Base-by-base conservation (phyloP, 768 basidiomycete species). In the Panaeolus cyanescens region DNA sequence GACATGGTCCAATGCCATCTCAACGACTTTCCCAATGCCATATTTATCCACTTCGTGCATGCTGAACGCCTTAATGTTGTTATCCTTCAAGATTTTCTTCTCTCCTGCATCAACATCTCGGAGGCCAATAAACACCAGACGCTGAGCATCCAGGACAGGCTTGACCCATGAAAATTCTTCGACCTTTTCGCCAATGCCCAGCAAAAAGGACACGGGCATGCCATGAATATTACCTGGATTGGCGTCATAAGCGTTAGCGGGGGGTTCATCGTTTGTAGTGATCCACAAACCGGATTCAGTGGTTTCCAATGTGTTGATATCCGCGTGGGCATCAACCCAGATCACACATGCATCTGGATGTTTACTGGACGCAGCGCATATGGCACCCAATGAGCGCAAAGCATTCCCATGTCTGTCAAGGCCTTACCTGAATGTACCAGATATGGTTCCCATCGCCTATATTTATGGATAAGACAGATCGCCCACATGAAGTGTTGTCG, bases 321-420 rank as follows among this genome's bases (percentile, higher is more conserved):
- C 97, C 19, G 95, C 91, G 68, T 98, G 97, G 2, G 97, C 97
- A 71, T 99, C 97, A 61, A 99, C 80, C 97, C 97, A 99, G 62
- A 99, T 79, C 33, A 99, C 89, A 71, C 93, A 92, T 22, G 92
- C 88, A 30, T 93, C 85, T 12, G 91, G 89, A 70, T 92, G 83
- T 50, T 81, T 79, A 60, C 92, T 93, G 55, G 12, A 54, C 19
- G 20, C n/a, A 5, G 7, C 25, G 39, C 5, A 19, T 28, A 7
- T 45, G 50, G 33, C 55, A 33, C 28, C 22, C 4, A 55, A n/a
- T 7, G 25, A 42, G 10, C 20, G 37, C 8, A 12, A 31, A 12
- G 17, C 4, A 5, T 59, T 59, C 15, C 33, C 19, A 58, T 25
- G 53, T n/a, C 28, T 17, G 50, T 28, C 8, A 45, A 22, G 7